Evolutionary conservation across 2,329 filamentous ascomycete genomes (phyloP).

Genomic region (Colletotrichum horii): DNA sequence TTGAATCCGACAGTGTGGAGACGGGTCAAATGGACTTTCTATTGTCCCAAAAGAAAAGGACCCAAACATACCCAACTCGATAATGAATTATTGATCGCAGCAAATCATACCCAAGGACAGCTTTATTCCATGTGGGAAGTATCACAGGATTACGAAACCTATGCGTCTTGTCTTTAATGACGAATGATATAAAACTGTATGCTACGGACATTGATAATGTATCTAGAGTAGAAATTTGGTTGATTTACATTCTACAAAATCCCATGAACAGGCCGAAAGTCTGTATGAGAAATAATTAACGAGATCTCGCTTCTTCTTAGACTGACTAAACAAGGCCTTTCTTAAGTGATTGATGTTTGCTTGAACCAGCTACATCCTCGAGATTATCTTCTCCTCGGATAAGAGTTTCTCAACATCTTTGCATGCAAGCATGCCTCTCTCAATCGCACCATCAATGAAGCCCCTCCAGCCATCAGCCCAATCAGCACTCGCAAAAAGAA

Average conservation of each 20-base stretch:
- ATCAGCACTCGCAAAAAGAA: neutral
- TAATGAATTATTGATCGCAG: accelerated
- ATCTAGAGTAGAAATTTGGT: accelerated
- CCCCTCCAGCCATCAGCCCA: neutral
- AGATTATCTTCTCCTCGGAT: accelerated
- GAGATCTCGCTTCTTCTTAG: accelerated
- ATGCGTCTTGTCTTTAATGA: no score
- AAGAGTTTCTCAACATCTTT: neutral
- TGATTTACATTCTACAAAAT: accelerated
- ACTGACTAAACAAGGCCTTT: accelerated
- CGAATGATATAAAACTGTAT: accelerated
- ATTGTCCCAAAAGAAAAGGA: no score
- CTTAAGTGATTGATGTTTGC: accelerated
- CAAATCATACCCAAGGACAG: no score
- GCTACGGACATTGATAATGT: neutral
- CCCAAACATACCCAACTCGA: neutral
- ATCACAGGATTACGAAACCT: accelerated
- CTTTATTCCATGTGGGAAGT: no score
- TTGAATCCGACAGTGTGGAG: accelerated
- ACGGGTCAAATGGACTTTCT: no score
- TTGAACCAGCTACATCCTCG: neutral
- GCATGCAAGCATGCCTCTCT: neutral
- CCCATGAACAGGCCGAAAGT: neutral
- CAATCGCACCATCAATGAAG: neutral
- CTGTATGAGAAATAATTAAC: accelerated